phyloP scores from a whole-genome alignment of 192 early-diverging fungal species.

The Glomus cerebriforme region DNA sequence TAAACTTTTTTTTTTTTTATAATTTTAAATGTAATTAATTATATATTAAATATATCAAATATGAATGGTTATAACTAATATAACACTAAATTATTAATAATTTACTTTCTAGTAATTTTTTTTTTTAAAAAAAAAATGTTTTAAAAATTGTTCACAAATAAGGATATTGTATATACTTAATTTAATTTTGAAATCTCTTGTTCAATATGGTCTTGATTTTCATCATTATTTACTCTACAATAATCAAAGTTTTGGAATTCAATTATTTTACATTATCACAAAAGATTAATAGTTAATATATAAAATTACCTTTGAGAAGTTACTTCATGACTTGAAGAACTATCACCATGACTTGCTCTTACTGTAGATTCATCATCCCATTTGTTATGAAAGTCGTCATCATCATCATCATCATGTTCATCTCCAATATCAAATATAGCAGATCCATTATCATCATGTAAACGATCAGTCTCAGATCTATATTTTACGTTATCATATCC shows the following conservation, averaged over 20 bases:
- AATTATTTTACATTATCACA: background rate
- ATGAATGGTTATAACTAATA: no score
- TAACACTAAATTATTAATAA: no score
- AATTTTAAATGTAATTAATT: no score
- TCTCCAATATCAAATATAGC: conserved; percentile 66
- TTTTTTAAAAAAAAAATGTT: background rate
- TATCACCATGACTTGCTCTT: conserved; percentile 12
- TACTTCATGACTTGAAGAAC: conserved; percentile 1
- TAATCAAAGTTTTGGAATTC: background rate
- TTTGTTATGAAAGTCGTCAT: conserved; percentile 39
- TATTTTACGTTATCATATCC: conserved; percentile 53
- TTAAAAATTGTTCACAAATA: background rate
- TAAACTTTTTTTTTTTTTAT: no score
- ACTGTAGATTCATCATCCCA: conserved; percentile 11
- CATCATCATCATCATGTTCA: conserved; percentile 47
- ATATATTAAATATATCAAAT: no score
- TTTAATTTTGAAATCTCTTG: conserved; percentile 26
- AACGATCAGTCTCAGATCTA: conserved; percentile 22
- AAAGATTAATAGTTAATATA: background rate
- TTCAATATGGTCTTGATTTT: background rate
- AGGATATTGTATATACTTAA: background rate
- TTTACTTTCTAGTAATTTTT: no score
- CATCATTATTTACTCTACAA: background rate
- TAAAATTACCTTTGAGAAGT: conserved; percentile 1
- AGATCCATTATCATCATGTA: conserved; percentile 47